Evolutionary conservation across 345 rosid genomes (phyloP), one percentile per base, ranked within the genome.

Genomic region (Aquilaria yunnanensis): DNA sequence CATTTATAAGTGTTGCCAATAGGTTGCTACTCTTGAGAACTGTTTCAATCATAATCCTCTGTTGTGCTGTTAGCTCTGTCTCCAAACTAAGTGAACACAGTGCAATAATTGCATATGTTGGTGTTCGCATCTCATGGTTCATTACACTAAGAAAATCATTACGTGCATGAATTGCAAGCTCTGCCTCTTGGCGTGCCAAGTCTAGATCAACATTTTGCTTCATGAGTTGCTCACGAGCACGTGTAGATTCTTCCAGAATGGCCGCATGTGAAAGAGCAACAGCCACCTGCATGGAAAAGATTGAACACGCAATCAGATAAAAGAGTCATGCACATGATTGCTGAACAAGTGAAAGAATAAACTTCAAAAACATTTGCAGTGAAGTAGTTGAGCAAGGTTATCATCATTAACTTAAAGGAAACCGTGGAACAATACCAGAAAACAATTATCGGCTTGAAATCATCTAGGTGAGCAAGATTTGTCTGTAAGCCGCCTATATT

Each of bases 191-290:
- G 41, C 92, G 97, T 70, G 98, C 97, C 72, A 65, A 70, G 57
- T 90, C 83, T 73, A 93, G 67, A 57, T 85, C 97, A 61, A 84
- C 70, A 69, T 93, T 93, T 81, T 88, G 94, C 60, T 83, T 85
- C 76, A 86, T 72, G 53, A 93, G 97, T 77, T 86, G 94, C 74
- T 90, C 80, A 51, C 84, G 84, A 13, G 97, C 98, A 59, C 85
- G 79, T 92, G 83, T 90, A 43, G 98, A 93, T 62, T 93, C 96
- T 71, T 93, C 98, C 53, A 93, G 74, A 64, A 88, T 86, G 57
- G 98, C 98, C 54, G 98, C 97, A 72, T 92, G 98, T 30, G 97
- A 92, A 58, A 92, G 96, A 67, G 96, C 98, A 78, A 93, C 96
- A 70, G 97, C 97, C 13, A 93, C 98, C 98, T 93, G 70, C 32